Base-by-base conservation (phyloP, 2,329 filamentous ascomycete genomes). In the Ustulina deusta region DNA sequence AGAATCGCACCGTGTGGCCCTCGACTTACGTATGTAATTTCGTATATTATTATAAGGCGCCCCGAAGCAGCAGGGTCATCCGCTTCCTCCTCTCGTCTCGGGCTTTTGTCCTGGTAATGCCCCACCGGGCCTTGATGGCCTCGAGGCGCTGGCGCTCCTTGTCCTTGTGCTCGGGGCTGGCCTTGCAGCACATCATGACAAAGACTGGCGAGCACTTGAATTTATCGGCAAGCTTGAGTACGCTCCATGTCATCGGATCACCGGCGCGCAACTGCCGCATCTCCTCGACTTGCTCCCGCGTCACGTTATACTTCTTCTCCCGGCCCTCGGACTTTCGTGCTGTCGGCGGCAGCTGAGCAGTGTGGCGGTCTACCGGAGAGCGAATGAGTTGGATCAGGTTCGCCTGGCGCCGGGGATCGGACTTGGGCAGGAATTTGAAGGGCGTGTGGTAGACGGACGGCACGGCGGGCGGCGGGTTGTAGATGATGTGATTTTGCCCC, bases 381-480 rank as follows among this genome's bases (percentile, higher is more conserved):
- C 78, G 77, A 65, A 84, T 78, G 38, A 87, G 82, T 46, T 81
- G 76, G 17, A 80, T 78, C 46, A 86, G 79, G 77, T 85, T 83
- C 54, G 83, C 82, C 60, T 80, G 79, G 32, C 86, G 84, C 54
- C 86, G 84, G 17, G 86, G 85, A 75, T 89, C 87, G 71, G 75
- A 78, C 58, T 82, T 83, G 61, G 89, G 89, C 34, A 91, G 84
- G 79, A 91, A 91, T 76, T 89, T 86, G 80, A 89, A 85, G 64
- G 89, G 89, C n/a, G 89, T 91, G 80, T 90, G 86, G 74, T 83
- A 84, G 65, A 89, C 87, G n/a, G 86, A 85, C 2, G 85, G 81
- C 63, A 83, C 81, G 10, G 86, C 82, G 17, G 85, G 79, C 29
- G 86, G 86, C 46, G 86, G 86, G 80, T 87, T 88, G 81, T 86